These are phyloP conservation scores for Chaetomiaceae sp. DNA, from an alignment of 2,329 filamentous ascomycete species.

Conservation along the genomic window DNA sequence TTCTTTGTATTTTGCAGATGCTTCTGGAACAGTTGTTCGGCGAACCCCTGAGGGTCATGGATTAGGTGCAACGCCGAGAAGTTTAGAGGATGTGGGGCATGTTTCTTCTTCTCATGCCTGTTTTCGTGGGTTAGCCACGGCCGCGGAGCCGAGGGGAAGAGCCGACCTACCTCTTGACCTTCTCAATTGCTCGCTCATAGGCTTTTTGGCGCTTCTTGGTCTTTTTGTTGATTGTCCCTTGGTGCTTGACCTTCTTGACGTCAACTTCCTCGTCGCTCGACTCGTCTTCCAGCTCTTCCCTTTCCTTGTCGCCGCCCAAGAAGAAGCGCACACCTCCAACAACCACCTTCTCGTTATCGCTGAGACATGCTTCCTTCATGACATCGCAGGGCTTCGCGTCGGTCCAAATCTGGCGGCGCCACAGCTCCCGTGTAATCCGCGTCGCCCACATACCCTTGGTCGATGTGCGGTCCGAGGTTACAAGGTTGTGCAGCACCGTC, in stretches of 20 bases:
- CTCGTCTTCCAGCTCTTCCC: slow-evolving; percentile 87
- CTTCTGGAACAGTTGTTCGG: slow-evolving; percentile 83
- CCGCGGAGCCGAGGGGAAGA: too few species aligned
- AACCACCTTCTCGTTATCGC: slow-evolving; percentile 90
- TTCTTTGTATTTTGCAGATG: slow-evolving; percentile 84
- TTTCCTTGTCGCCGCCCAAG: slow-evolving; percentile 90
- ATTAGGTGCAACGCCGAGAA: slow-evolving; percentile 93
- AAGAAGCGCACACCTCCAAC: slow-evolving; percentile 89
- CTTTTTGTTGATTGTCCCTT: slow-evolving; percentile 93
- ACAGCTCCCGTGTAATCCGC: slow-evolving; percentile 90
- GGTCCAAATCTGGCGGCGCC: slow-evolving; percentile 95
- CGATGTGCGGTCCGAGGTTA: slow-evolving; percentile 79
- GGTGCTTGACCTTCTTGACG: slow-evolving; percentile 76
- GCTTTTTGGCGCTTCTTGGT: slow-evolving; percentile 78
- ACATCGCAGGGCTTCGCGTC: slow-evolving; percentile 94
- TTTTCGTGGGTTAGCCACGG: slow-evolving; percentile 4
- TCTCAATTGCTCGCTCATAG: slow-evolving; percentile 76
- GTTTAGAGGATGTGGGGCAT: slow-evolving; percentile 80
- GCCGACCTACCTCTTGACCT: slow-evolving; percentile 53
- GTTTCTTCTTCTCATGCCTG: slow-evolving; percentile 80
- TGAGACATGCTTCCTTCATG: slow-evolving; percentile 89
- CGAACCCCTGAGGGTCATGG: slow-evolving; percentile 91
- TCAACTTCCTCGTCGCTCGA: slow-evolving; percentile 81
- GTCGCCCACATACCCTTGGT: slow-evolving; percentile 92
- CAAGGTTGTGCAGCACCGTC: slow-evolving; percentile 85